Evolutionary conservation across 768 basidiomycete species (phyloP).

Genomic region (Boletus eberwhitei): DNA sequence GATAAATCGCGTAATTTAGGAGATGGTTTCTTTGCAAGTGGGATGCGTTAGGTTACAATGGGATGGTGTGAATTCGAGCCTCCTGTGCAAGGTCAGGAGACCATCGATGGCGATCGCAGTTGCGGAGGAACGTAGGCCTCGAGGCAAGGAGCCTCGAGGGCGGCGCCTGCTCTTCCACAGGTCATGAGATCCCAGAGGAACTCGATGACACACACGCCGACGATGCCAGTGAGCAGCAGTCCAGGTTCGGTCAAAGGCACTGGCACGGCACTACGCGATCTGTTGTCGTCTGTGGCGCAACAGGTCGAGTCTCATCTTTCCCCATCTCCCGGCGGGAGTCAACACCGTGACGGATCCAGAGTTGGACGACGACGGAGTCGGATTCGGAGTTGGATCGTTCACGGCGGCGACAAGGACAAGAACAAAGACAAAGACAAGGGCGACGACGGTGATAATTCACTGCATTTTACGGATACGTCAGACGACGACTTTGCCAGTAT

Average conservation of each 20-base stretch:
- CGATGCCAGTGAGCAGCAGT: not conserved
- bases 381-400: slow-evolving; percentile 14
- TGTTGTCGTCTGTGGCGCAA: slow-evolving; percentile 24
- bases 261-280: slow-evolving; percentile 8
- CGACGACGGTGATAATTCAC: slow-evolving; percentile 10
- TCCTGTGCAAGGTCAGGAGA: not conserved
- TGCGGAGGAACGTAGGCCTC: slow-evolving; percentile 6
- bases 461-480: slow-evolving; percentile 15
- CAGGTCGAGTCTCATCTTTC: slow-evolving; percentile 23
- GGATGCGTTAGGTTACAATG: not conserved
- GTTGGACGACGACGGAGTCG: slow-evolving; percentile 13
- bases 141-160: slow-evolving; percentile 10
- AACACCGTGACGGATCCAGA: not conserved
- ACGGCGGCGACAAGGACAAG: not conserved
- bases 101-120: not conserved
- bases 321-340: not conserved
- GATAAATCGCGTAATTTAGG: slow-evolving; percentile 13
- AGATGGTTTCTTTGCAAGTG: not conserved
- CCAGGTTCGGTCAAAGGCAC: not conserved
- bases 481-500: slow-evolving; percentile 9
- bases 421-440: not conserved
- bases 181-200: not conserved
- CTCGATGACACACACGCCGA: not conserved
- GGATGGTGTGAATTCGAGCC: not conserved
- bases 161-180: not conserved